phyloP scores from a whole-genome alignment of 371 early-diverging fungal genomes.

The Syncephalastrum contaminatum region DNA sequence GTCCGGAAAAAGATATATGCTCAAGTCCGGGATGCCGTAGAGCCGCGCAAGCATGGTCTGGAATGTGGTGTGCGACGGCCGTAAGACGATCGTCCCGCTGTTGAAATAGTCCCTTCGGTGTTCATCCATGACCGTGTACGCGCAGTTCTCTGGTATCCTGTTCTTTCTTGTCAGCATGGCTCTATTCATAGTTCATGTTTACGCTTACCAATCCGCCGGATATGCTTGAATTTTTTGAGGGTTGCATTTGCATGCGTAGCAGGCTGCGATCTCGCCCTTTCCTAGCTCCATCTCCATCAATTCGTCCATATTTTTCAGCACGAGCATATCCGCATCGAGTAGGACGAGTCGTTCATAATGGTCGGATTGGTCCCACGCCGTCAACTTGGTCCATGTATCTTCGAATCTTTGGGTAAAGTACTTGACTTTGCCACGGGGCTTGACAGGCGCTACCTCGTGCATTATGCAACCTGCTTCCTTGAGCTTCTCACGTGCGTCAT shows the following conservation, averaged over 20 bases:
- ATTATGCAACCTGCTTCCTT: conserved; percentile 63
- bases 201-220: conserved; percentile 38
- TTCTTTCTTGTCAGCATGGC: too few relatives aligned
- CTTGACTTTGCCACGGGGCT: conserved; percentile 72
- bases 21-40: conserved; percentile 15
- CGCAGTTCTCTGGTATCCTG: conserved; percentile 50
- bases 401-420: conserved; percentile 32
- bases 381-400: conserved; percentile 82
- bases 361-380: conserved; percentile 69
- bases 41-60: conserved; percentile 24
- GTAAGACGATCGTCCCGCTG: conserved; percentile 46
- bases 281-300: conserved; percentile 38
- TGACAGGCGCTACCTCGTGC: conserved; percentile 62
- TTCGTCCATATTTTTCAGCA: conserved; percentile 74
- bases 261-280: conserved; percentile 29
- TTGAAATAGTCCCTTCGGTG: conserved; percentile 42
- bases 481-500: conserved; percentile 23
- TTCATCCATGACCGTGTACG: conserved; percentile 24
- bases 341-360: conserved; percentile 66
- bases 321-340: conserved; percentile 86
- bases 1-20: conserved; percentile 43
- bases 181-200: not conserved
- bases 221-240: conserved; percentile 30
- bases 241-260: conserved; percentile 52
- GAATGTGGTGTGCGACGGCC: conserved; percentile 32